These are phyloP conservation scores for Jatropha curcas DNA, from an alignment of 345 rosid genomes.

Conservation along the genomic window DNA sequence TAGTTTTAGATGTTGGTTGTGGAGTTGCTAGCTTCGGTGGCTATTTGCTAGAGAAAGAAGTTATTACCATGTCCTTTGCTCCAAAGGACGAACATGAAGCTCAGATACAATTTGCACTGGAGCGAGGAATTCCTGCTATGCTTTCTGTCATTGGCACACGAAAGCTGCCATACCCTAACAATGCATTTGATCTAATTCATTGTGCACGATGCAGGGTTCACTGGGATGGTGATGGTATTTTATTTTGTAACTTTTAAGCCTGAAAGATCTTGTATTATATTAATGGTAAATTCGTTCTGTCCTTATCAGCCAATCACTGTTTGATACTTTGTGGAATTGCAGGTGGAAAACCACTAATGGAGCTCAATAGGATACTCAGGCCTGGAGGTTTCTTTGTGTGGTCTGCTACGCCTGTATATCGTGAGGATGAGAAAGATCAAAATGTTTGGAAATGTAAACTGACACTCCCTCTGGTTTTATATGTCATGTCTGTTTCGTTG, in stretches of 20 bases:
- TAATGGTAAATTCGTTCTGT: neutral
- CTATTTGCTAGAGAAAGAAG: constrained; percentile 67
- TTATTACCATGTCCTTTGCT: constrained; percentile 87
- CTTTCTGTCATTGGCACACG: constrained; percentile 88
- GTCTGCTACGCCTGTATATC: constrained; percentile 96
- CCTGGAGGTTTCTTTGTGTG: constrained; percentile 94
- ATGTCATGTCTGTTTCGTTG: neutral
- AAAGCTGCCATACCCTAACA: constrained; percentile 65
- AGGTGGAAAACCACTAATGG: constrained; percentile 94
- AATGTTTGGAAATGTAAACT: constrained; percentile 58
- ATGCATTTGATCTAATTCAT: constrained; percentile 78
- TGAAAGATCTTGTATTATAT: constrained; percentile 12
- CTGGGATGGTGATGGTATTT: constrained; percentile 86
- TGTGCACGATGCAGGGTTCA: constrained; percentile 98
- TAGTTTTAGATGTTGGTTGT: constrained; percentile 84
- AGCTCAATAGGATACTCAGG: constrained; percentile 87
- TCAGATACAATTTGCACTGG: constrained; percentile 94
- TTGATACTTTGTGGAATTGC: constrained; percentile 23
- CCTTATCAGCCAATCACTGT: constrained; percentile 2
- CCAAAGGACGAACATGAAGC: constrained; percentile 99
- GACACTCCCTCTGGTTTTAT: neutral
- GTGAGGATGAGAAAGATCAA: constrained; percentile 59
- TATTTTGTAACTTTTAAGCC: constrained; percentile 7
- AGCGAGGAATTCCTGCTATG: constrained; percentile 90
- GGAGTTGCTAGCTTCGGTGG: constrained; percentile 98